Conservation (phyloP, 2,329 filamentous ascomycete species). For the Raffaelea arxii region DNA sequence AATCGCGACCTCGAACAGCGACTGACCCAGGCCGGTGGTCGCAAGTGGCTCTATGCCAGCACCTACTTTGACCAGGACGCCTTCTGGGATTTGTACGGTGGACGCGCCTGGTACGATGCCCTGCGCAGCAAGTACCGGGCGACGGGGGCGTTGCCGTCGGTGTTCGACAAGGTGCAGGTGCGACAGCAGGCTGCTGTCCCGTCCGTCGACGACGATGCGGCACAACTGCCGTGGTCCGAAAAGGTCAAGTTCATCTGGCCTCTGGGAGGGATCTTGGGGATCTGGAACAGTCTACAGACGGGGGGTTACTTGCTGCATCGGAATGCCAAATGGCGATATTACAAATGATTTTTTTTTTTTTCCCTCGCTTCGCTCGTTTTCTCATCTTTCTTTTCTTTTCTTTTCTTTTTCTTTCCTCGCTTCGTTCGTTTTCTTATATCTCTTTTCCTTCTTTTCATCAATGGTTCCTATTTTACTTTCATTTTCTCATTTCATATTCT, state of each 20-base stretch:
- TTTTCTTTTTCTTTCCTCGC: not conserved
- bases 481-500: too few relatives aligned
- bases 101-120: conserved; percentile 48
- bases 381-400: not conserved
- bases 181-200: not conserved
- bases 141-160: conserved; percentile 44
- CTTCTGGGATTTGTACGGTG: conserved; percentile 56
- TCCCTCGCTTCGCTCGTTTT: not conserved
- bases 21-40: conserved; percentile 57
- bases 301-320: conserved; percentile 44
- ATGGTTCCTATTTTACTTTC: too few relatives aligned
- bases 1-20: conserved; percentile 64
- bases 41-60: conserved; percentile 83
- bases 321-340: conserved; percentile 42
- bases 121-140: conserved; percentile 55
- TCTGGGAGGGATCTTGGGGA: conserved; percentile 48
- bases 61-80: conserved; percentile 59
- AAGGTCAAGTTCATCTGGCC: conserved; percentile 41
- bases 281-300: conserved; percentile 48
- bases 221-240: conserved; percentile 22
- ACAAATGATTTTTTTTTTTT: not conserved
- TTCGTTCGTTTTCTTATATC: too few relatives aligned
- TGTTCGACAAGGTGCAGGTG: conserved; percentile 57
- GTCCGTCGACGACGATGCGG: conserved; percentile 1
- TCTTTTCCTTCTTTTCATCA: too few relatives aligned